A percentile compares a stretch with the other conserved stretches of the same genome.
Evolutionary conservation across 176 grass and related monocot species (phyloP).

Genomic region (Rhynchospora breviuscula): DNA sequence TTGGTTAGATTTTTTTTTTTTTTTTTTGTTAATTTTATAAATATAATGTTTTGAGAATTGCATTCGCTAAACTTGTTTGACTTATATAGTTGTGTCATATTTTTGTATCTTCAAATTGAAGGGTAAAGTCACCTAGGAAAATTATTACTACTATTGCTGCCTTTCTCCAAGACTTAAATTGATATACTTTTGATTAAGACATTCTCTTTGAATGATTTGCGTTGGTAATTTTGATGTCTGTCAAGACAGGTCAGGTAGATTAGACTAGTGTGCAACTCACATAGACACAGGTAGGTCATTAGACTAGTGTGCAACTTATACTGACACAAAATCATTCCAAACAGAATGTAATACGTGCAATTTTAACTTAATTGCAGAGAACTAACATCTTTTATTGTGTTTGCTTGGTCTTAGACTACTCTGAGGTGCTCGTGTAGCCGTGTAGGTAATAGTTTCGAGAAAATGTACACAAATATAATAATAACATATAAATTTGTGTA

Average conservation of each 20-base stretch:
- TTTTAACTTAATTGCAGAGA: neutral
- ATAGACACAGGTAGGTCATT: neutral
- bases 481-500: neutral
- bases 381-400: neutral
- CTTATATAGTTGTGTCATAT: neutral
- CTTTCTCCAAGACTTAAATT: neutral
- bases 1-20: neutral
- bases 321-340: neutral
- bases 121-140: neutral
- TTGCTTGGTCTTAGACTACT: neutral
- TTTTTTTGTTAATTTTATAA: neutral
- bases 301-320: neutral
- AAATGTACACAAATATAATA: neutral
- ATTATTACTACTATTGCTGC: neutral
- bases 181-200: neutral
- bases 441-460: neutral
- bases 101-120: neutral
- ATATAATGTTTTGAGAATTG: neutral
- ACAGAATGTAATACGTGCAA: neutral
- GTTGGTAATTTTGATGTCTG: neutral
- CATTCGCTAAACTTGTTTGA: neutral
- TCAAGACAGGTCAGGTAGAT: neutral
- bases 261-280: neutral
- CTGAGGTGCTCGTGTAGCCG: neutral
- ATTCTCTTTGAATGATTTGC: neutral